Evolutionary conservation across 2,329 filamentous ascomycete genomes (phyloP), one percentile per base, ranked within the genome.

Genomic region (Microdochium bolleyi): DNA sequence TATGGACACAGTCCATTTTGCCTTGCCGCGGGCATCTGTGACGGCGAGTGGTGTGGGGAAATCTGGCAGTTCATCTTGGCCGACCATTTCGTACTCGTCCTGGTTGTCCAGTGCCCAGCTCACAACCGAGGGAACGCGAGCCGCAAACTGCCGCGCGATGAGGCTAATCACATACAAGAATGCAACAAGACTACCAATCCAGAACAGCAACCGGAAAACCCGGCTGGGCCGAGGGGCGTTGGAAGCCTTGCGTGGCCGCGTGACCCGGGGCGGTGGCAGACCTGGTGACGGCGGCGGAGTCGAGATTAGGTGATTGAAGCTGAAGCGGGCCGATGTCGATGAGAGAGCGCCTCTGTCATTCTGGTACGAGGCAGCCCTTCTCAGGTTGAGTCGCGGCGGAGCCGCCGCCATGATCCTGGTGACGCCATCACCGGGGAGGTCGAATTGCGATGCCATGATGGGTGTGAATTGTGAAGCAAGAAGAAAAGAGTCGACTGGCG

Each of bases 1-100:
- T 37, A 95, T 91, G 1, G 83, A 90, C 11, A 95, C 80, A 0
- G 89, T 94, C 90, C 90, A 95, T 64, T 80, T 85, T 11, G 83
- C 74, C 51, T 76, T 78, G 2, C 86, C 87, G 48, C 75, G 73
- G 24, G 73, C 70, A 67, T 91, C 87, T 14, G 77, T 80, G 48
- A 92, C 75, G 5, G 89, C 77, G 21, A 94, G 76, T 0, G 88
- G 87, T 0, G 85, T 87, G 0, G 89, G 85, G 56, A 88, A 83
- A 25, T 85, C 77, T 0, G 88, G 88, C n/a, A 90, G 67, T 44
- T 74, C 73, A 55, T 83, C 78, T 55, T 82, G 82, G 37, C 77
- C 80, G 8, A 88, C 78, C 76, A 89, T 83, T 61, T 89, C 84
- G 64, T 83, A 85, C 50, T 81, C 71, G 49, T 78, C 72, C 19